Base-by-base conservation (phyloP, 768 basidiomycete genomes). In the Mycena galopus region DNA sequence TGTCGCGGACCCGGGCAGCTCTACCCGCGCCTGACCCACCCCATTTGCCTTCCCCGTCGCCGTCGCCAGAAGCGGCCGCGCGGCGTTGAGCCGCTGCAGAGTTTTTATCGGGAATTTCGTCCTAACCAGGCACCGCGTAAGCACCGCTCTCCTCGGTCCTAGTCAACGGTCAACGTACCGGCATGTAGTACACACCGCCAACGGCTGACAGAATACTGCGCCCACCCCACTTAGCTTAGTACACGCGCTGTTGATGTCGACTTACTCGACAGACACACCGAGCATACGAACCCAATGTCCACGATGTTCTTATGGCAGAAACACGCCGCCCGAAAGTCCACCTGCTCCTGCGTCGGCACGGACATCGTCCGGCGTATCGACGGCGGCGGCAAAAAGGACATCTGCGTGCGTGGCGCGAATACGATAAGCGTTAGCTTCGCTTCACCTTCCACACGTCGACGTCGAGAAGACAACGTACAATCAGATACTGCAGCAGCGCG, bases 291-390 rank as follows among this genome's bases (percentile, higher is more conserved):
- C 65, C 96, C 98, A 64, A 99, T 90, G 79, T 99, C 97, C 47
- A 99, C 90, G 58, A 98, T 97, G 64, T 93, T 93, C 81, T 98
- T 98, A 83, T 99, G 98, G 84, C 98, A 99, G 85, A 99, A 99
- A 80, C 97, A 99, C 10, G 97, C 97, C 0, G 98, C 98, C 33
- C 98, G 90, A 79, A 99, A 97, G 81, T 99, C 98, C 70, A 99
- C 93, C 78, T 91, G 93, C 80, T 99, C 97, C 82, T 98, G 96
- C 8, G 95, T 95, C 1, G 97, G 97, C 25, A 95, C 91, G 0
- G 93, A 90, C 39, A 99, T 86, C 57, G 91, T 85, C 77, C 89
- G 90, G 53, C 96, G 91, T 63, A 97, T 89, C 9, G 91, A 85
- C 2, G 90, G 89, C 10, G 92, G 85, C 12, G 92, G 87, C 11